These are phyloP conservation scores for Arthrobotrys iridis DNA, from an alignment of 2,329 filamentous ascomycete genomes.

Conservation along the genomic window DNA sequence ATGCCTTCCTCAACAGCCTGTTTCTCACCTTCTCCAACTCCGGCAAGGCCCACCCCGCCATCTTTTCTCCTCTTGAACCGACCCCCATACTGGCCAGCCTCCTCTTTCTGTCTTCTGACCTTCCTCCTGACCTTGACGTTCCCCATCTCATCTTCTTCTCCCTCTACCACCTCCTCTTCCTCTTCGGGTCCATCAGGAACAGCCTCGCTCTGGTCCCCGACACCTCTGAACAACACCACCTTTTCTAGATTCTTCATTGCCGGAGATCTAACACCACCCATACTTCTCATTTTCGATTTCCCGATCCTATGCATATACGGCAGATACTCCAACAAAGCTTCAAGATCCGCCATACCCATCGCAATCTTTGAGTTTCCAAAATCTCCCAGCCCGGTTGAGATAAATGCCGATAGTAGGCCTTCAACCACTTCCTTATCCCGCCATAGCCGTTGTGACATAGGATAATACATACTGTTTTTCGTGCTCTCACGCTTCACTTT, in stretches of 20 bases:
- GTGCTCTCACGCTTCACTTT: slow-evolving; percentile 78
- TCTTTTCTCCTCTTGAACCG: slow-evolving; percentile 60
- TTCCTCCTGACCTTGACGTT: slow-evolving; percentile 54
- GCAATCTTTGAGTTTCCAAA: slow-evolving; percentile 31
- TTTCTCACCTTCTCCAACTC: slow-evolving; percentile 56
- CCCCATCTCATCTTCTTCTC: slow-evolving; percentile 56
- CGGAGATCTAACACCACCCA: slow-evolving; percentile 59
- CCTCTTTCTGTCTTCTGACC: slow-evolving; percentile 50
- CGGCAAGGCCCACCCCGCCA: slow-evolving; percentile 57
- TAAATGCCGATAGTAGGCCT: slow-evolving; percentile 75
- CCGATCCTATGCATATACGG: slow-evolving; percentile 81
- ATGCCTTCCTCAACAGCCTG: slow-evolving; percentile 65
- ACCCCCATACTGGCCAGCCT: slow-evolving; percentile 52
- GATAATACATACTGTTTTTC: slow-evolving; percentile 83
- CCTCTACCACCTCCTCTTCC: slow-evolving; percentile 64
- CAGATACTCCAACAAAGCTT: slow-evolving; percentile 83
- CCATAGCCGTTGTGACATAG: slow-evolving; percentile 84
- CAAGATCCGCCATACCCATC: slow-evolving; percentile 59
- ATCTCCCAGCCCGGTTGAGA: slow-evolving; percentile 64
- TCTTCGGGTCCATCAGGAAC: slow-evolving; percentile 59
- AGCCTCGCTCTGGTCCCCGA: slow-evolving; percentile 61
- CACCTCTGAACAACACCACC: slow-evolving; percentile 60
- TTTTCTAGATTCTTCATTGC: slow-evolving; percentile 62
- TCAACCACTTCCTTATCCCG: slow-evolving; percentile 82
- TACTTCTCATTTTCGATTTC: slow-evolving; percentile 59